Base-by-base conservation (phyloP, 2,329 filamentous ascomycete genomes). In the Sporothrix brunneoviolacea region DNA sequence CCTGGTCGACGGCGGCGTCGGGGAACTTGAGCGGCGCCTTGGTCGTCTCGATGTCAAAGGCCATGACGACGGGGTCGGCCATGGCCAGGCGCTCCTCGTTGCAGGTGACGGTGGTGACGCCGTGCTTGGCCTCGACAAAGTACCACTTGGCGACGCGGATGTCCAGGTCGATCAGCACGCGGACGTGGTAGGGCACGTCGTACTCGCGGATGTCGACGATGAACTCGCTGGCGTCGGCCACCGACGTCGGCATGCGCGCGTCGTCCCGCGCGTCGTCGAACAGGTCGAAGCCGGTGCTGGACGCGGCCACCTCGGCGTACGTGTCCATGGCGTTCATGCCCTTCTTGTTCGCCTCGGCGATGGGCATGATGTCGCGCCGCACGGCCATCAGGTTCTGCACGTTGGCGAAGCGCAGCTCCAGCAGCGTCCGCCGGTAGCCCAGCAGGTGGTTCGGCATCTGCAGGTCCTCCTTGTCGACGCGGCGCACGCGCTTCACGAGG, bases 191-290 rank as follows among this genome's bases (percentile, higher is more conserved):
- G 58, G 93, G 94, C 62, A 98, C 94, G 70, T 98, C 93, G 69
- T 95, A 98, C 74, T 98, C 93, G 76, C 93, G 84, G 67, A 98
- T 95, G 78, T 98, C 94, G 71, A 96, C 80, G 77, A 98, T 90
- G 68, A 85, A 96, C 76, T 97, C 91, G 76, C 90, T 95, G 53
- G 91, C 90, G 68, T 97, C 91, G 60, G 84, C 76, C 71, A 89
- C 84, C 58, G 76, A 75, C 66, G 78, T 79, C 73, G 84, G 90
- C 72, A 77, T 75, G 78, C 84, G 83, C 83, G 93, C 86, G 67
- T 90, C 80, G 70, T 85, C 80, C 79, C 87, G 79, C 78, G 73
- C 74, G 68, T 93, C 87, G 66, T 87, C 91, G 81, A 95, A 97
- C 64, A 97, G 84, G 72, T 98, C 93, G 65, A 96, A 93, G 56